Base-by-base conservation (phyloP, 805 yeast species). In the Kodamaea kakaduensis region DNA sequence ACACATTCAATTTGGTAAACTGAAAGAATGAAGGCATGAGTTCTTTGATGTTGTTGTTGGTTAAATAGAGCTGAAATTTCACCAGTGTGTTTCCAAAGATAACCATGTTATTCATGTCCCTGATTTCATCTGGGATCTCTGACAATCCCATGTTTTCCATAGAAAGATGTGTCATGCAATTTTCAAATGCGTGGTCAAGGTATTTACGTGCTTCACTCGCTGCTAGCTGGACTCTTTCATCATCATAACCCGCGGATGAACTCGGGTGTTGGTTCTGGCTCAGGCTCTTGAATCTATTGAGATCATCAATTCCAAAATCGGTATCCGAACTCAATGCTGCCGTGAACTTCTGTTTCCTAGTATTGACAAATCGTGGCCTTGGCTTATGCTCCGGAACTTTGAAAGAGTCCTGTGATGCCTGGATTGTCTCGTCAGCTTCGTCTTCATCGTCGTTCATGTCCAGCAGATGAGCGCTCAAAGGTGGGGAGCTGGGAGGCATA, bases 81-180 rank as follows among this genome's bases (percentile, higher is more conserved):
- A 43, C 40, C 10, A 36, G 32, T 12, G 51, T 54, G n/a, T 23
- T 25, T 26, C 42, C 42, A 37, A 69, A 66, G 6, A 71, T 51
- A n/a, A 77, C 78, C 45, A 77, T 52, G 36, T 77, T 67, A 45
- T 74, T 67, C 43, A 78, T 57, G 48, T 78, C 85, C 33, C 68
- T 69, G 18, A 78, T 64, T 43, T 77, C 81, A 34, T 73, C 77
- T 1, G 85, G 84, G 3, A 78, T 51, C 5, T 67, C 67, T 8
- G 56, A 59, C 25, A 78, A 54, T 0, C 64, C 67, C 53, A 76
- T 48, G 10, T 66, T 55, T 34, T 77, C 81, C 17, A 78, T 46
- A 37, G 67, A 55, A 2, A 78, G 58, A n/a, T 49, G 58, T 1
- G 75, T 62, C 6, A 50, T 43, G 5, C 67, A 64, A 27, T 71